A percentile compares a stretch with the other conserved stretches of the same genome.
phyloP scores from a whole-genome alignment of 345 rosid species.

The Anastatica hierochuntica region DNA sequence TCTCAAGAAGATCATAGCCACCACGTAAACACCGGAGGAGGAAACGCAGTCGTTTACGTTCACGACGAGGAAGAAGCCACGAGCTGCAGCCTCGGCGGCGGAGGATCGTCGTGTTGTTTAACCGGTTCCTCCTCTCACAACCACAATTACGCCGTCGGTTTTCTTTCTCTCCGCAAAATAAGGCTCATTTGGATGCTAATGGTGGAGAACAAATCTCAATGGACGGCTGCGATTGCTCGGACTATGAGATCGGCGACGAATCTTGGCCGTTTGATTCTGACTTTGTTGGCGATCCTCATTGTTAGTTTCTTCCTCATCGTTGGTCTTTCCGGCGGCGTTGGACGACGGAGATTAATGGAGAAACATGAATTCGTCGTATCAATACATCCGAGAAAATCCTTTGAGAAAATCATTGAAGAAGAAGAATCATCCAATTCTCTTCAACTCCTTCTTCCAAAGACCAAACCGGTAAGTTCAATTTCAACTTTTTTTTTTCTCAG shows the following conservation, averaged over 20 bases:
- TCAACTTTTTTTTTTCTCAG: neutral
- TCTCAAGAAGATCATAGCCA: constrained; percentile 25
- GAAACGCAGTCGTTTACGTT: constrained; percentile 23
- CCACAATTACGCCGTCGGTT: constrained; percentile 4
- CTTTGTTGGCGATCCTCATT: constrained; percentile 34
- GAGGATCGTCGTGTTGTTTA: constrained; percentile 6
- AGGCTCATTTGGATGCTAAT: constrained; percentile 31
- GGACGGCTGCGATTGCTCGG: constrained; percentile 34
- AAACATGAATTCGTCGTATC: constrained; percentile 19
- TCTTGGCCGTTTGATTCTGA: constrained; percentile 36
- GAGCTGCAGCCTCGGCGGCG: constrained; percentile 12
- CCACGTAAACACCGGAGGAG: constrained; percentile 10
- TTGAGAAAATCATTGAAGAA: constrained; percentile 16
- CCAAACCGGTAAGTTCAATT: constrained; percentile 5
- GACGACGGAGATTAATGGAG: constrained; percentile 6
- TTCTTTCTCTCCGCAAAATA: constrained; percentile 11
- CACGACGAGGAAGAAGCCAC: constrained; percentile 29
- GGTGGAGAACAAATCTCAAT: constrained; percentile 33
- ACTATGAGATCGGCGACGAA: constrained; percentile 42
- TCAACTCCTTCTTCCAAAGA: neutral
- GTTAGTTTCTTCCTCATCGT: constrained; percentile 39
- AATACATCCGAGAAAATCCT: constrained; percentile 20
- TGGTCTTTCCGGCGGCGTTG: constrained; percentile 22
- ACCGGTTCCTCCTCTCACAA: constrained; percentile 19
- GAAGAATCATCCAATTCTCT: constrained; percentile 9